phyloP scores from a whole-genome alignment of 305 asterid genomes.

The Plantago coronopus region DNA sequence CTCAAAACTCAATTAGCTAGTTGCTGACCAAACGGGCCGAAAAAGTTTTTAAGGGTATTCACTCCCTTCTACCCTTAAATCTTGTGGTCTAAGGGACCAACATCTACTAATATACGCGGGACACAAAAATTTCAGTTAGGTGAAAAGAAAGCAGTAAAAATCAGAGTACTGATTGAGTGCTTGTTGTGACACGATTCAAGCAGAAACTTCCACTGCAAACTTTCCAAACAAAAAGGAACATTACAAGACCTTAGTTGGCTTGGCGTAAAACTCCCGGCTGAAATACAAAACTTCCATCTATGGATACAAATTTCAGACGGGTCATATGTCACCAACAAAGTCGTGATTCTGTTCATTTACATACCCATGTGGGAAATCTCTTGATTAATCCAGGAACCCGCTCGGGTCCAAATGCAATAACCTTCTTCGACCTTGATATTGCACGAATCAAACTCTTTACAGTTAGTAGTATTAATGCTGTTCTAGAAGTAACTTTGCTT shows the following conservation, averaged over 20 bases:
- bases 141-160: too few relatives aligned
- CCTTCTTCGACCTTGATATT: background rate
- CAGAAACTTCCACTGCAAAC: too few relatives aligned
- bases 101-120: too few relatives aligned
- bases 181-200: too few relatives aligned
- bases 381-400: background rate
- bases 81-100: too few relatives aligned
- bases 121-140: too few relatives aligned
- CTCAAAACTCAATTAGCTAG: too few relatives aligned
- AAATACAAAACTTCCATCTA: background rate
- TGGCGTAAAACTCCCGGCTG: background rate
- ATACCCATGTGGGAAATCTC: background rate
- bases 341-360: background rate
- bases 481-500: conserved; percentile 39
- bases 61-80: too few relatives aligned
- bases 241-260: background rate
- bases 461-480: background rate
- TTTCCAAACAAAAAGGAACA: background rate
- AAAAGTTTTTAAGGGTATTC: too few relatives aligned
- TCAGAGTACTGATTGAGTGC: too few relatives aligned
- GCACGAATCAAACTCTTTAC: background rate
- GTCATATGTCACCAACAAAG: background rate
- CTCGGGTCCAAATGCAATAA: background rate
- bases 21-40: too few relatives aligned
- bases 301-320: background rate